phyloP scores from a whole-genome alignment of 768 basidiomycete species.

The Pholiota conissans region DNA sequence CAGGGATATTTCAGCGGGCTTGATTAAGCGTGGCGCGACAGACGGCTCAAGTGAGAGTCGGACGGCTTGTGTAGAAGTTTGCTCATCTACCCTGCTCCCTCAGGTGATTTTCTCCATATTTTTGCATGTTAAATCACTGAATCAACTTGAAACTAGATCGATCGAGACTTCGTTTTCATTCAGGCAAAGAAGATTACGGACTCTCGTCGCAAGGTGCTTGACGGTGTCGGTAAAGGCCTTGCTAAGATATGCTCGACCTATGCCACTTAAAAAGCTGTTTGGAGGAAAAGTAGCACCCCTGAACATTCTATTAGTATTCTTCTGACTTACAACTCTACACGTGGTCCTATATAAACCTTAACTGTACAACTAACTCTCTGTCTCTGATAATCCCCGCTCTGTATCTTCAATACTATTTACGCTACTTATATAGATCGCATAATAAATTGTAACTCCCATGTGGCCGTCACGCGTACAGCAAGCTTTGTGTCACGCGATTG shows the following conservation, averaged over 20 bases:
- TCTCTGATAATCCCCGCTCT: slow-evolving; percentile 9
- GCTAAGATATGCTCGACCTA: slow-evolving; percentile 48
- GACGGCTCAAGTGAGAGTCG: slow-evolving; percentile 55
- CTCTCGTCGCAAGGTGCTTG: slow-evolving; percentile 67
- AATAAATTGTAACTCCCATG: slow-evolving; percentile 1
- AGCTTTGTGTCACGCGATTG: slow-evolving; percentile 23
- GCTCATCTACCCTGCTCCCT: slow-evolving; percentile 35
- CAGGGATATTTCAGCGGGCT: slow-evolving; percentile 53
- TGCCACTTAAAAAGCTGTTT: slow-evolving; percentile 10
- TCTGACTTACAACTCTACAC: neutral
- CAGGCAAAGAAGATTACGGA: slow-evolving; percentile 69
- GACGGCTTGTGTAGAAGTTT: slow-evolving; percentile 51
- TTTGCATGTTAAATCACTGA: neutral
- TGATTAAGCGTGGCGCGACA: slow-evolving; percentile 50
- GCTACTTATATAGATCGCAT: neutral
- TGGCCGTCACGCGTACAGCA: slow-evolving; percentile 10
- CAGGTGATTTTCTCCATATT: slow-evolving; percentile 28
- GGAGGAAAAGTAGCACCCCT: neutral
- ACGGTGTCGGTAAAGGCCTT: slow-evolving; percentile 73
- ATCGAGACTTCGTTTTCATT: slow-evolving; percentile 60
- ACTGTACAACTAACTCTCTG: neutral
- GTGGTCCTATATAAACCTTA: neutral
- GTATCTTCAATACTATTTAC: neutral
- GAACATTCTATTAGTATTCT: neutral
- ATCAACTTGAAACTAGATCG: slow-evolving; percentile 47